Percentiles rank a stretch among this genome's conserved stretches.
phyloP scores from a whole-genome alignment of 169 alveolate genomes.

The Plasmodium gallinaceum region DNA sequence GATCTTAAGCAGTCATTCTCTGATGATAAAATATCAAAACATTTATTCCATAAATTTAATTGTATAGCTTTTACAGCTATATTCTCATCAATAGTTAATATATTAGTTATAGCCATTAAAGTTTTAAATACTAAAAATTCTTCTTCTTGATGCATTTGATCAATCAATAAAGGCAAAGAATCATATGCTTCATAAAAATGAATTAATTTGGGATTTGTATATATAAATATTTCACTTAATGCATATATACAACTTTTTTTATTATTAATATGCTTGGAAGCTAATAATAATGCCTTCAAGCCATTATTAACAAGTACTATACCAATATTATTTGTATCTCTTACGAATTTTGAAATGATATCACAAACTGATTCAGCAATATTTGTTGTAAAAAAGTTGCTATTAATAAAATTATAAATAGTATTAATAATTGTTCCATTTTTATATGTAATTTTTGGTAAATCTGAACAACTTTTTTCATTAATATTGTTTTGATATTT shows the following conservation, averaged over 20 bases:
- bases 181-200: slow-evolving; percentile 77
- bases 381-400: slow-evolving; percentile 64
- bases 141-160: slow-evolving; percentile 47
- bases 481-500: slow-evolving; percentile 10
- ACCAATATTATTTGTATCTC: slow-evolving; percentile 45
- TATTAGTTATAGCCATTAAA: slow-evolving; percentile 75
- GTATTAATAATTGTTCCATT: slow-evolving; percentile 66
- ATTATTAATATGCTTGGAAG: slow-evolving; percentile 61
- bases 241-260: slow-evolving; percentile 66
- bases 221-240: slow-evolving; percentile 73
- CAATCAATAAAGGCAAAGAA: slow-evolving; percentile 66
- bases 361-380: slow-evolving; percentile 73
- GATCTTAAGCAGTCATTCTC: slow-evolving; percentile 52
- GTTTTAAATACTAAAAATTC: slow-evolving; percentile 55
- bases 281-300: slow-evolving; percentile 41
- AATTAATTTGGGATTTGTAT: slow-evolving; percentile 67
- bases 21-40: slow-evolving; percentile 66
- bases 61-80: slow-evolving; percentile 73
- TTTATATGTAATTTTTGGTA: slow-evolving; percentile 15
- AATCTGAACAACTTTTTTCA: neutral
- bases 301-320: slow-evolving; percentile 69
- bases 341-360: slow-evolving; percentile 53
- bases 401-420: slow-evolving; percentile 70
- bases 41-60: slow-evolving; percentile 59
- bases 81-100: slow-evolving; percentile 72